Percentiles rank a stretch among this genome's conserved stretches.
Evolutionary conservation across 352 stramenopile genomes (phyloP).

Genomic region (Phytophthora pluvialis): DNA sequence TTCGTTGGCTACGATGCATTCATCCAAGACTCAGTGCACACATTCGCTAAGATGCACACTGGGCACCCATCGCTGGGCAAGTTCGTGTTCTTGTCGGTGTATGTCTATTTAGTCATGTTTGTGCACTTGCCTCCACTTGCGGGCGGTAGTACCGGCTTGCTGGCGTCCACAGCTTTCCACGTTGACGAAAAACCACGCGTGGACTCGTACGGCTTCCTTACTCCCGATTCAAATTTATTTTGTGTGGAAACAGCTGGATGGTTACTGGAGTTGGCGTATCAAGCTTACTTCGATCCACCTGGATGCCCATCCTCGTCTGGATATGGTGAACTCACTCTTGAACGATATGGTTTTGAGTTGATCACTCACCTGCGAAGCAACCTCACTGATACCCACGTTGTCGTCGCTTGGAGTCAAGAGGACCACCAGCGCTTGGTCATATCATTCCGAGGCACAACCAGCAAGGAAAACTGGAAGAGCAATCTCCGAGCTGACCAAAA

Average conservation of each 20-base stretch:
- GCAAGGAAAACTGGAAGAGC: constrained; percentile 89
- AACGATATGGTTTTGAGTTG: constrained; percentile 82
- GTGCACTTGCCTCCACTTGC: constrained; percentile 74
- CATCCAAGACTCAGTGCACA: constrained; percentile 72
- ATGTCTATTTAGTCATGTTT: constrained; percentile 87
- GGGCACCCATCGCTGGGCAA: constrained; percentile 66
- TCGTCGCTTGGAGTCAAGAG: constrained; percentile 55
- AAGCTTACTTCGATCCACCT: constrained; percentile 88
- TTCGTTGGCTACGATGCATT: constrained; percentile 72
- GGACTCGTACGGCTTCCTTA: constrained; percentile 69
- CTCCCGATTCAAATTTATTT: constrained; percentile 80
- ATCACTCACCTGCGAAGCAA: constrained; percentile 81
- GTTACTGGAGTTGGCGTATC: constrained; percentile 84
- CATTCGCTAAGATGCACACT: constrained; percentile 63
- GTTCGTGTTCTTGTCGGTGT: constrained; percentile 82
- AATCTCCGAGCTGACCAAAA: constrained; percentile 86
- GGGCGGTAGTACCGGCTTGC: constrained; percentile 52
- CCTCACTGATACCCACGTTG: constrained; percentile 80
- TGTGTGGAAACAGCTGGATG: constrained; percentile 87
- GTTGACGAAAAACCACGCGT: constrained; percentile 68
- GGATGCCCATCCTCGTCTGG: constrained; percentile 79
- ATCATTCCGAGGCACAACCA: constrained; percentile 87
- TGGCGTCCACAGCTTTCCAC: constrained; percentile 76
- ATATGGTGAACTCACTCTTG: constrained; percentile 76
- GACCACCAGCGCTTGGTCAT: constrained; percentile 80